Conservation (phyloP, 2,329 filamentous ascomycete species). For the Fusarium sp. region DNA sequence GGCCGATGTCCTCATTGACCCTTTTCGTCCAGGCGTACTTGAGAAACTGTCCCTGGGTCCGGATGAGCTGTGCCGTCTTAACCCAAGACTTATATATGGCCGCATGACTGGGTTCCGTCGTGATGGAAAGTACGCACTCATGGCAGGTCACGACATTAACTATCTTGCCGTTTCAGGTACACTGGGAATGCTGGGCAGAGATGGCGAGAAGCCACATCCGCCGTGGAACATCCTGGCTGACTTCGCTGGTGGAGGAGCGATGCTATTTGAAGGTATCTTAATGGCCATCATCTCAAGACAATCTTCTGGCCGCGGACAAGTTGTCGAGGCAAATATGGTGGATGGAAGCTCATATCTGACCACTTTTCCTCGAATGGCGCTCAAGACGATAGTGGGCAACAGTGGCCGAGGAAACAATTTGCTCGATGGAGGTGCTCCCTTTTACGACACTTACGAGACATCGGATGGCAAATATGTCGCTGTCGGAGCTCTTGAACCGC, state of each 20-base stretch:
- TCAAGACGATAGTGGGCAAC: constrained; percentile 71
- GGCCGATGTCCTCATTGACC: constrained; percentile 90
- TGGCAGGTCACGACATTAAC: constrained; percentile 97
- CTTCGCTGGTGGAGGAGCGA: constrained; percentile 89
- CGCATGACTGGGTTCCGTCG: constrained; percentile 91
- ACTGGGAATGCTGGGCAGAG: constrained; percentile 78
- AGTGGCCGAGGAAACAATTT: constrained; percentile 77
- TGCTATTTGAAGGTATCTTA: constrained; percentile 83
- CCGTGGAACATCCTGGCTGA: constrained; percentile 89
- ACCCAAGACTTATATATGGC: constrained; percentile 81
- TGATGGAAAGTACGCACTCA: constrained; percentile 84
- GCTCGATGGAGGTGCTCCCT: constrained; percentile 87
- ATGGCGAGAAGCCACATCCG: constrained; percentile 75
- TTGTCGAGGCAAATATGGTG: constrained; percentile 97
- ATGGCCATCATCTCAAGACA: constrained; percentile 78
- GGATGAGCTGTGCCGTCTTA: constrained; percentile 70
- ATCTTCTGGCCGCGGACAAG: constrained; percentile 77
- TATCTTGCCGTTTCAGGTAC: constrained; percentile 91
- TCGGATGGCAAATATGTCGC: constrained; percentile 82
- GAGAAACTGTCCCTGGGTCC: constrained; percentile 86
- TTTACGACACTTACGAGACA: constrained; percentile 90
- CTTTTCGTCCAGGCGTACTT: constrained; percentile 90
- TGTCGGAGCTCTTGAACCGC: constrained; percentile 89
- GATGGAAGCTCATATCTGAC: constrained; percentile 85
- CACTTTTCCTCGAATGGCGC: constrained; percentile 77